Evolutionary conservation across 78 protist genomes (phyloP).

Genomic region (Goniomonas avonlea): DNA sequence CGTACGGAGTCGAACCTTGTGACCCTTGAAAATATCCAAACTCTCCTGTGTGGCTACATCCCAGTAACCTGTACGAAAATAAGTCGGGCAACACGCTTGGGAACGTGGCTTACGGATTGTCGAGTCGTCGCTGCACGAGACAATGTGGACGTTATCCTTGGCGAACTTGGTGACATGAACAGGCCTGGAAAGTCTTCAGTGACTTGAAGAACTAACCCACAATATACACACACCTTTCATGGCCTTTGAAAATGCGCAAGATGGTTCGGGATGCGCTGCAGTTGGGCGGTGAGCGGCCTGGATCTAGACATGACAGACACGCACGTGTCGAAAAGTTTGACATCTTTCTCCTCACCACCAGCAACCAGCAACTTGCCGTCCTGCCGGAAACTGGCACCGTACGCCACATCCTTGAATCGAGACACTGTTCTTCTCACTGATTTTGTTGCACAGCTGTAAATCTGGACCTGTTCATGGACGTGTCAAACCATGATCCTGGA

Average conservation of each 20-base stretch:
- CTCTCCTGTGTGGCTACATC: not conserved
- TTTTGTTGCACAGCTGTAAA: not conserved
- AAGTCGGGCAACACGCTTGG: no score
- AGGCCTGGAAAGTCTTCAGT: not conserved
- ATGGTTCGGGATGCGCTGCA: no score
- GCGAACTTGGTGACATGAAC: not conserved
- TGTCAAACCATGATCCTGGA: not conserved
- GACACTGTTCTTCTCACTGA: not conserved
- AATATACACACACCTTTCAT: not conserved
- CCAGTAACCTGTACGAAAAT: no score
- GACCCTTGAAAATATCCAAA: not conserved
- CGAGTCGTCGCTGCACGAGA: constrained; percentile 15
- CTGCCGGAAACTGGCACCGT: not conserved
- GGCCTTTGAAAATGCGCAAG: not conserved
- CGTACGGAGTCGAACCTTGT: constrained; percentile 15
- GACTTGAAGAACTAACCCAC: not conserved
- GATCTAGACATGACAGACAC: not conserved
- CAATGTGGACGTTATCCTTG: not conserved
- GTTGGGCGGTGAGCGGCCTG: no score
- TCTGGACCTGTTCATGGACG: no score
- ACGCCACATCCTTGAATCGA: constrained; percentile 13
- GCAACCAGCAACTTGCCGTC: constrained; percentile 14
- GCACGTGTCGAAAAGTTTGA: not conserved
- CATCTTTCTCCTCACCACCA: constrained; percentile 7
- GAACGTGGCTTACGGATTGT: not conserved